Conservation (phyloP, 2,329 filamentous ascomycete species). For the Curvularia verruculosa region DNA sequence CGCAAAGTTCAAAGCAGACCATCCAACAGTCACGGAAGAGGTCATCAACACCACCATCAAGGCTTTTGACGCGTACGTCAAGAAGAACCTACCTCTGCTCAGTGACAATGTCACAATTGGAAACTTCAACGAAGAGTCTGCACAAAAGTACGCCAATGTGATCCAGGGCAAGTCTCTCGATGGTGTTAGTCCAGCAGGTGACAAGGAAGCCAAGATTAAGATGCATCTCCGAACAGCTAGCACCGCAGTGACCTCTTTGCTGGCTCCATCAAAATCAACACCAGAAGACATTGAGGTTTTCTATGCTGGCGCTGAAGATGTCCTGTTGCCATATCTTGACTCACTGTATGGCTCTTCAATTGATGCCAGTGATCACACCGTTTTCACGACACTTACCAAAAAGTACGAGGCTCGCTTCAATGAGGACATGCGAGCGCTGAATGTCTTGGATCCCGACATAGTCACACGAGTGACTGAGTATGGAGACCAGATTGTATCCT, state of each 20-base stretch:
- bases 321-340: slow-evolving; percentile 85
- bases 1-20: slow-evolving; percentile 65
- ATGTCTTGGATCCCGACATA: slow-evolving; percentile 80
- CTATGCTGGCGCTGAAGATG: slow-evolving; percentile 65
- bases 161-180: slow-evolving; percentile 62
- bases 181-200: slow-evolving; percentile 64
- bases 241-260: slow-evolving; percentile 60
- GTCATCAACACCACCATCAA: slow-evolving; percentile 57
- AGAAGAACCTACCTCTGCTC: slow-evolving; percentile 70
- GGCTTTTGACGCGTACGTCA: slow-evolving; percentile 64
- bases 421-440: slow-evolving; percentile 84
- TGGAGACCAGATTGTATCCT: slow-evolving; percentile 82
- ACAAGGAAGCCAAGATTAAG: slow-evolving; percentile 84
- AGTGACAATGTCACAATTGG: slow-evolving; percentile 53
- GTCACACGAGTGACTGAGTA: slow-evolving; percentile 93
- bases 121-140: slow-evolving; percentile 55
- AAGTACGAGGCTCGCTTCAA: slow-evolving; percentile 88
- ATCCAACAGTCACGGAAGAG: slow-evolving; percentile 53
- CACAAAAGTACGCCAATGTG: slow-evolving; percentile 61
- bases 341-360: slow-evolving; percentile 62
- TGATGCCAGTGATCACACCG: slow-evolving; percentile 67
- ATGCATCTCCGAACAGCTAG: slow-evolving; percentile 77
- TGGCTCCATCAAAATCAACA: slow-evolving; percentile 36
- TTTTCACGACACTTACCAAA: slow-evolving; percentile 85
- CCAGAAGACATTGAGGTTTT: slow-evolving; percentile 54